These are phyloP conservation scores for Xylaria scruposa DNA, from an alignment of 495 filamentous ascomycete species.

Conservation along the genomic window DNA sequence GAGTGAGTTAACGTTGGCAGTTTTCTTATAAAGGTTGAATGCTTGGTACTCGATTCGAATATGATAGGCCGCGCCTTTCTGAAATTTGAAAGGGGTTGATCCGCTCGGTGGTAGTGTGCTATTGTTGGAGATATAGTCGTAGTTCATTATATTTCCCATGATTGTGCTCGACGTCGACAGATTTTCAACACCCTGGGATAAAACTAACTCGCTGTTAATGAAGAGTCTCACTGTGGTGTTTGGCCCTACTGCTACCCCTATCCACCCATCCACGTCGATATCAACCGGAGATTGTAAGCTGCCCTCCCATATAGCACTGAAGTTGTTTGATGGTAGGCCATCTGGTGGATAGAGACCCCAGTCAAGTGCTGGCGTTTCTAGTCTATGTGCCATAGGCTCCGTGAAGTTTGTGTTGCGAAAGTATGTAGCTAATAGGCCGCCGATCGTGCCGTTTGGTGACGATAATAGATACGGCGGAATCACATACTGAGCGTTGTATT, in stretches of 20 bases:
- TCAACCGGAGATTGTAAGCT: conserved; percentile 46
- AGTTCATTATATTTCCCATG: conserved; percentile 42
- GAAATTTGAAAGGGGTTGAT: conserved; percentile 46
- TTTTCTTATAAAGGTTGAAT: conserved; percentile 51
- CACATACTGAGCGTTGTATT: conserved; percentile 51
- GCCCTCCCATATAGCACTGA: conserved; percentile 52
- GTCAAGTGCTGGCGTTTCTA: conserved; percentile 48
- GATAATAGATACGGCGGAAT: conserved; percentile 50
- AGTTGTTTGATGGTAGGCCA: conserved; percentile 51
- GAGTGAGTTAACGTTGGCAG: conserved; percentile 49
- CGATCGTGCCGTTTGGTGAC: conserved; percentile 36
- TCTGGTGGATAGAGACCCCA: conserved; percentile 52
- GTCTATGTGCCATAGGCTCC: conserved; percentile 35
- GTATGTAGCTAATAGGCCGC: conserved; percentile 50
- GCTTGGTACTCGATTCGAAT: conserved; percentile 54
- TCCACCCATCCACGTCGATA: conserved; percentile 44
- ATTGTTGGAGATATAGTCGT: conserved; percentile 36
- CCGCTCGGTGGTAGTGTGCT: conserved; percentile 44
- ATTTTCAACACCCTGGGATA: conserved; percentile 28
- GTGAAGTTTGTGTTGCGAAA: conserved; percentile 48
- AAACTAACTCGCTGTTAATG: conserved; percentile 40
- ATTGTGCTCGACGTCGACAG: conserved; percentile 37
- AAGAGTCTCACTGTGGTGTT: conserved; percentile 48
- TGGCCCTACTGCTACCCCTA: conserved; percentile 45
- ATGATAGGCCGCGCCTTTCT: conserved; percentile 40